Base-by-base conservation (phyloP, 306 rosid species). In the Inga leiocalycina region DNA sequence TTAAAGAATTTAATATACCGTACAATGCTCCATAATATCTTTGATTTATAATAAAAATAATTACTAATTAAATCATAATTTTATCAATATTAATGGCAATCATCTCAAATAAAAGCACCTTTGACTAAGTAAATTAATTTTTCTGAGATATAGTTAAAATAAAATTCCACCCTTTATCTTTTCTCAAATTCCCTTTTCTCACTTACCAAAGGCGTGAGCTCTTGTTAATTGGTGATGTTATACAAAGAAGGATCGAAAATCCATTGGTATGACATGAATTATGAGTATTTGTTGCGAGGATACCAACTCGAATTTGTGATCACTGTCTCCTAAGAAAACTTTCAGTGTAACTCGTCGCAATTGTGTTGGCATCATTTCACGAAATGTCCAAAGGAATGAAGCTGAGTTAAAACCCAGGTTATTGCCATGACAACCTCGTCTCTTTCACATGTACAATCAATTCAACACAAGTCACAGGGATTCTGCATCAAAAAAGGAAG, bases 401-500 rank as follows among this genome's bases (percentile, higher is more conserved):
- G 22, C 66, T 43, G 52, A 34, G 44, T 56, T 67, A 68, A 46
- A 27, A 56, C 44, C 59, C 84, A 56, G 16, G 14, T 56, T 69
- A 80, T 67, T 48, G 19, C 59, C 67, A 66, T 43, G 70, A 52
- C 35, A 72, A 54, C 72, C 69, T 49, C 39, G 51, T 74, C 71
- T 65, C 43, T 72, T 66, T 78, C 72, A n/a, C 1, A 66, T n/a
- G 66, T 41, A 39, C 8, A 8, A 79, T 57, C 73, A 64, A 64
- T 30, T 30, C 69, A 32, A 76, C 74, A 77, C 57, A 44, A 32
- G 41, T 67, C 74, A 77, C 71, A 44, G 17, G 48, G 72, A 68
- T 32, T 64, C 22, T 41, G 52, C 61, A 70, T 34, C 65, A 71
- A 85, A 88, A 82, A 88, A 77, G 84, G 80, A 83, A 83, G 48